Evolutionary conservation across 768 basidiomycete species (phyloP), one percentile per base, ranked within the genome.

Genomic region (Macrolepiota albuminosa): DNA sequence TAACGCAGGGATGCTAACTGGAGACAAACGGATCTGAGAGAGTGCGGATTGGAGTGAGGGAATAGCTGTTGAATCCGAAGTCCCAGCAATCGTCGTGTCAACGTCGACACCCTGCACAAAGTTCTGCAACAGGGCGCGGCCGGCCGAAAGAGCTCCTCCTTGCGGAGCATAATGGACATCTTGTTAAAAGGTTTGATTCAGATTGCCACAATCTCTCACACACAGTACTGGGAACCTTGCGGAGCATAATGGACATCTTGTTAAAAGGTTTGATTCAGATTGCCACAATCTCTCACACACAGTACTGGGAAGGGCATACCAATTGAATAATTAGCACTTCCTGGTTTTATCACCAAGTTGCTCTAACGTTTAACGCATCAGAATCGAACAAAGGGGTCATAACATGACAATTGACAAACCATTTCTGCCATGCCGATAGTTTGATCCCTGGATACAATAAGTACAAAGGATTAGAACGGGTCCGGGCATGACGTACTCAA

Each of bases 81-180:
- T 76, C 5, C 88, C 88, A 7, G 72, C 64, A 55, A 91, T 89
- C 5, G 75, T 74, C 1, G 84, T 84, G 48, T 75, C 73, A 7
- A 81, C 81, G 60, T 82, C 72, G 34, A 84, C 63, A 18, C 86
- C 88, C 71, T 87, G 83, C n/a, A 91, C 69, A 66, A 83, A 90
- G 67, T 87, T 85, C 70, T 87, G 81, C 50, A 91, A 76, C 61
- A 90, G 67, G 9, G 67, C 66, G 56, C 75, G 77, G 24, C 88
- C 88, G 1, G 85, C 81, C 1, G 76, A 66, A n/a, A 75, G 70
- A 6, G 84, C 81, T 24, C 67, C 72, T 6, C 83, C 84, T 61
- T 84, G 81, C 0, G 85, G 84, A 10, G 82, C 76, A 70, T 80
- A 89, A 52, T 84, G 76, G 5, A 90, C 86, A 59, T 84, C 85